Conservation (phyloP, 116 monocot species). For the Zostera marina region DNA sequence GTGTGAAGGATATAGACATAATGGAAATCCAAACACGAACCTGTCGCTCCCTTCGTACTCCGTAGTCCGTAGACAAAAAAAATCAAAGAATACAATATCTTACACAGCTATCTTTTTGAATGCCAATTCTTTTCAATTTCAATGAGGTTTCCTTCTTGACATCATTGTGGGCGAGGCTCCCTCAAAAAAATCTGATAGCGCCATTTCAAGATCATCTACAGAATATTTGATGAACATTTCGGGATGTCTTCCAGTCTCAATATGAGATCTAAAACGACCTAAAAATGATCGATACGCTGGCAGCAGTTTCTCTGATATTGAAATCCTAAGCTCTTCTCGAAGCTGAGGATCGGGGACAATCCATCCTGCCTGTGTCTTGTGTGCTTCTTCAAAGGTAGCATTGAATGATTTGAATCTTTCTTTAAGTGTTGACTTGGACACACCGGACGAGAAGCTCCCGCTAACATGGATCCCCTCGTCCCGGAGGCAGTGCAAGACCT, state of each 20-base stretch:
- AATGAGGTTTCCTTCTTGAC: too few species aligned
- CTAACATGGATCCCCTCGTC: constrained; percentile 59
- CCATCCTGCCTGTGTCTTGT: constrained; percentile 45
- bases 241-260: constrained; percentile 55
- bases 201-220: constrained; percentile 59
- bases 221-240: constrained; percentile 74
- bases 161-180: constrained; percentile 9
- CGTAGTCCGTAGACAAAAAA: too few species aligned
- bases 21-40: too few species aligned
- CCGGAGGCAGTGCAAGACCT: constrained; percentile 39
- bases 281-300: constrained; percentile 67
- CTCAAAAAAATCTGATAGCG: constrained; percentile 64
- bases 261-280: constrained; percentile 49
- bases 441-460: constrained; percentile 50
- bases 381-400: constrained; percentile 55
- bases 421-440: constrained; percentile 33
- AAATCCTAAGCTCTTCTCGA: constrained; percentile 68
- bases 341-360: constrained; percentile 47
- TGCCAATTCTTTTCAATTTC: too few species aligned
- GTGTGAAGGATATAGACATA: too few species aligned
- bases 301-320: constrained; percentile 39
- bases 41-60: too few species aligned
- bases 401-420: constrained; percentile 80
- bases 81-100: too few species aligned
- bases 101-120: too few species aligned